phyloP scores from a whole-genome alignment of 2,329 filamentous ascomycete species.

The Colletotrichum tamarilloi region DNA sequence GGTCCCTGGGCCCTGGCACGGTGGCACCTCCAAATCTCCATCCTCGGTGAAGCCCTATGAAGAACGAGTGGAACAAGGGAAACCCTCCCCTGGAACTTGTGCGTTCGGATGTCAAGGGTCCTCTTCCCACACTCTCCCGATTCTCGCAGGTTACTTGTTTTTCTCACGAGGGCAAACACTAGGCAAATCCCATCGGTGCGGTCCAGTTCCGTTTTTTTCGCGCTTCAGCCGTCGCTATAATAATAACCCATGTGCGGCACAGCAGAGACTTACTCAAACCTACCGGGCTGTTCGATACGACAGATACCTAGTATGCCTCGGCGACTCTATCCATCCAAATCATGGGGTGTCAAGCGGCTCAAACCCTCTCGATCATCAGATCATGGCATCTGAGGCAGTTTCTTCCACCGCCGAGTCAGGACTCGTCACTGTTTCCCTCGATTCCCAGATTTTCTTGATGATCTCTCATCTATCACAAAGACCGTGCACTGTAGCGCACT shows the following conservation, averaged over 20 bases:
- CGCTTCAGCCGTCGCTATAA: not conserved
- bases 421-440: not conserved
- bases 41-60: slow-evolving; percentile 27
- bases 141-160: not conserved
- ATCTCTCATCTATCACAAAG: slow-evolving; percentile 15
- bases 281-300: not conserved
- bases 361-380: not conserved
- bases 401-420: not conserved
- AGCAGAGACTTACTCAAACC: not conserved
- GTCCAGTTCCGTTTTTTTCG: slow-evolving; percentile 15
- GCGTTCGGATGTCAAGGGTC: slow-evolving; percentile 6
- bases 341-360: not conserved
- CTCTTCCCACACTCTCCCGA: slow-evolving; percentile 3
- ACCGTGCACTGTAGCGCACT: slow-evolving; percentile 4
- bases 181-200: not conserved
- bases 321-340: not conserved
- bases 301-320: not conserved
- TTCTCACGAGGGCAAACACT: not conserved
- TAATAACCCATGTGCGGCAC: not conserved
- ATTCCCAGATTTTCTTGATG: not conserved
- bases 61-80: not conserved
- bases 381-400: not conserved
- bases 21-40: not conserved
- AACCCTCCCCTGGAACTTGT: not conserved
- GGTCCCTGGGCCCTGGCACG: not conserved